These are phyloP conservation scores for Fusarium nurragi DNA, from an alignment of 2,329 filamentous ascomycete species.

Conservation along the genomic window DNA sequence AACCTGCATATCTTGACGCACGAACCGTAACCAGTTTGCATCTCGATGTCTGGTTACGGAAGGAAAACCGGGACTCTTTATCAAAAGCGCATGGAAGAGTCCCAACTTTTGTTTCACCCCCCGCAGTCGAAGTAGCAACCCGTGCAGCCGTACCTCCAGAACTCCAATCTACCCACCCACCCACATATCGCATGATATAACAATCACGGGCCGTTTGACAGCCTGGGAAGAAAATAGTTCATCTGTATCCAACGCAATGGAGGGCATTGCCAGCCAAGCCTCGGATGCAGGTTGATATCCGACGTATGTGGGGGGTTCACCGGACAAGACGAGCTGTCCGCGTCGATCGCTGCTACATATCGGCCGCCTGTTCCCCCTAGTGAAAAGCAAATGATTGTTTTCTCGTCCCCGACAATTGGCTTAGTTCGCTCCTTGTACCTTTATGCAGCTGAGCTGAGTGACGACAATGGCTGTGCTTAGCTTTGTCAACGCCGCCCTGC, in stretches of 20 bases:
- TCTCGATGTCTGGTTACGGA: neutral
- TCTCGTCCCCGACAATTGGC: constrained; percentile 7
- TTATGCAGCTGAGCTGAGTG: neutral
- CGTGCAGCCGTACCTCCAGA: neutral
- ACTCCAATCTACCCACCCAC: too few species aligned
- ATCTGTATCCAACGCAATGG: neutral
- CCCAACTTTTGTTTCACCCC: neutral
- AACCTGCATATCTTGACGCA: neutral
- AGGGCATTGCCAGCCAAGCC: neutral
- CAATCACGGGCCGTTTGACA: constrained; percentile 14
- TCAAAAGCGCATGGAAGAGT: neutral
- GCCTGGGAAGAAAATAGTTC: constrained; percentile 11
- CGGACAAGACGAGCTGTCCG: neutral
- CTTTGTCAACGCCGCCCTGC: constrained; percentile 8
- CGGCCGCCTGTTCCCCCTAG: neutral
- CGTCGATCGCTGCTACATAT: constrained; percentile 3
- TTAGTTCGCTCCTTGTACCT: neutral
- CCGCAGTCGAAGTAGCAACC: neutral
- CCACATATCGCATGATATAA: neutral
- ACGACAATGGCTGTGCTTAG: constrained; percentile 22
- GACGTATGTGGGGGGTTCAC: neutral
- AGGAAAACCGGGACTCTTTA: neutral
- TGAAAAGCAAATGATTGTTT: constrained; percentile 9
- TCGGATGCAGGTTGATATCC: neutral
- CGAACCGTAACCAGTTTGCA: neutral